These are phyloP conservation scores for Papilionanthe hybrid DNA, from an alignment of 116 monocot species.

Conservation along the genomic window DNA sequence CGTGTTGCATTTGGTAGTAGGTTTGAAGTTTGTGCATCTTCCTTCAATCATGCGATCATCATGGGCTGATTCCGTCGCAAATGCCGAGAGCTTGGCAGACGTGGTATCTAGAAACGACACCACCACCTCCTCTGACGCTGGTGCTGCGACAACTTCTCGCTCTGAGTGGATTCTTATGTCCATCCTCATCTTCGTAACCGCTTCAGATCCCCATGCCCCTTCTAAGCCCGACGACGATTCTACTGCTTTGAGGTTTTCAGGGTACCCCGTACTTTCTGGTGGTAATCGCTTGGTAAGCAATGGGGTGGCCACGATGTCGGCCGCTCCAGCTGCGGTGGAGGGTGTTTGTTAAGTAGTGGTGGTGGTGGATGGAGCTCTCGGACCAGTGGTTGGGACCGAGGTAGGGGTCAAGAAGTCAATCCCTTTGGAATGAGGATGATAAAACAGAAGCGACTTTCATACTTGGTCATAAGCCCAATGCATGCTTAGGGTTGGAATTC, in stretches of 20 bases:
- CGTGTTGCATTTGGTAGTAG: not conserved
- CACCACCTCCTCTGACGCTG: slow-evolving; percentile 12
- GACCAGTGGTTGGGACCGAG: slow-evolving; percentile 16
- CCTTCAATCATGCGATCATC: slow-evolving; percentile 11
- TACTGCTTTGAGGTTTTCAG: not conserved
- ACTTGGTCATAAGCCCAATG: no score
- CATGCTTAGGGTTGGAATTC: no score
- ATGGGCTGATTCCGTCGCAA: slow-evolving; percentile 80
- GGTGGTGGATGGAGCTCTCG: slow-evolving; percentile 22
- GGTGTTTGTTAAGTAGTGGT: not conserved
- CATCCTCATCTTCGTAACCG: slow-evolving; percentile 73
- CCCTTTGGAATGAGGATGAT: slow-evolving; percentile 29
- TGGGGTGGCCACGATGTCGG: slow-evolving; percentile 7
- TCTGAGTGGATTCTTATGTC: slow-evolving; percentile 38
- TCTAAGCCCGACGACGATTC: not conserved
- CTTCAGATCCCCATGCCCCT: slow-evolving; percentile 3
- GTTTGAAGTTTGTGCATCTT: not conserved
- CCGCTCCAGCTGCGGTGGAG: slow-evolving; percentile 5
- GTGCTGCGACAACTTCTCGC: slow-evolving; percentile 11
- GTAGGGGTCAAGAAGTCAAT: slow-evolving; percentile 31
- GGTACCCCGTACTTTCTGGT: not conserved
- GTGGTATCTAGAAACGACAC: slow-evolving; percentile 29
- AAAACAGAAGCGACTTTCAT: slow-evolving; percentile 11
- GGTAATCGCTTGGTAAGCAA: slow-evolving; percentile 6
- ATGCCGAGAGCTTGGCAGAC: slow-evolving; percentile 44